Evolutionary conservation across 1,284 basidiomycete species (phyloP).

Genomic region (Puccinia coronata): DNA sequence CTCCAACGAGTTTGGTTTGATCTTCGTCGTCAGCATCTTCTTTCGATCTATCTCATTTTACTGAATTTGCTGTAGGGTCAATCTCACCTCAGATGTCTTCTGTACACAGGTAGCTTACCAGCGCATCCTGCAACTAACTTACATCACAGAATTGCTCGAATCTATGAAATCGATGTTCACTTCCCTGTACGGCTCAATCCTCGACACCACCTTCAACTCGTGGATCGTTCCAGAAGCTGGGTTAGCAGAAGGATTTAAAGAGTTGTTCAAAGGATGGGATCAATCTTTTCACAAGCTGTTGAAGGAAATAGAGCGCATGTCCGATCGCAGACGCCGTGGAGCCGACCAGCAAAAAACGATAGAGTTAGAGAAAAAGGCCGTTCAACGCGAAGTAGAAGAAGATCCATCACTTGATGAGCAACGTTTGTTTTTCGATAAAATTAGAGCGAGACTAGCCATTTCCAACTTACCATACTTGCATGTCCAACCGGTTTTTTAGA

Average conservation of each 20-base stretch:
- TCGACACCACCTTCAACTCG: slow-evolving; percentile 54
- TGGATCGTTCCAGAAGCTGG: slow-evolving; percentile 58
- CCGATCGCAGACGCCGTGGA: slow-evolving; percentile 60
- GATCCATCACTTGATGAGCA: background rate
- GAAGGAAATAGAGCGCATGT: slow-evolving; percentile 72
- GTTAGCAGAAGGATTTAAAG: slow-evolving; percentile 65
- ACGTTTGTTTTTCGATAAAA: slow-evolving; percentile 13
- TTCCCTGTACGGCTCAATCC: slow-evolving; percentile 67
- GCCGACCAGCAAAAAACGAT: slow-evolving; percentile 1
- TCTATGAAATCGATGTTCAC: slow-evolving; percentile 80
- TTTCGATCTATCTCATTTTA: background rate
- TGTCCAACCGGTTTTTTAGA: background rate
- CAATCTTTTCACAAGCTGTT: slow-evolving; percentile 75
- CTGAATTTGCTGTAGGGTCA: background rate
- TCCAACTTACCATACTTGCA: slow-evolving; percentile 24
- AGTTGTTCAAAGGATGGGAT: slow-evolving; percentile 79
- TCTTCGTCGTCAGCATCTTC: slow-evolving; percentile 75
- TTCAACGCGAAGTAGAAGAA: slow-evolving; percentile 10
- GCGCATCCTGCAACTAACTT: slow-evolving; percentile 89
- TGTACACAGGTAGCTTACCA: slow-evolving; percentile 73
- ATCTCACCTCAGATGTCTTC: slow-evolving; percentile 1
- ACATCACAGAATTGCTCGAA: slow-evolving; percentile 82
- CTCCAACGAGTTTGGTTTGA: slow-evolving; percentile 86
- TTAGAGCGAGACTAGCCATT: background rate
- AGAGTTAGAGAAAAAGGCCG: slow-evolving; percentile 14